Percentiles rank a stretch among this genome's conserved stretches.
Conservation (phyloP, 768 basidiomycete genomes). For the Psilocybe cubensis region DNA sequence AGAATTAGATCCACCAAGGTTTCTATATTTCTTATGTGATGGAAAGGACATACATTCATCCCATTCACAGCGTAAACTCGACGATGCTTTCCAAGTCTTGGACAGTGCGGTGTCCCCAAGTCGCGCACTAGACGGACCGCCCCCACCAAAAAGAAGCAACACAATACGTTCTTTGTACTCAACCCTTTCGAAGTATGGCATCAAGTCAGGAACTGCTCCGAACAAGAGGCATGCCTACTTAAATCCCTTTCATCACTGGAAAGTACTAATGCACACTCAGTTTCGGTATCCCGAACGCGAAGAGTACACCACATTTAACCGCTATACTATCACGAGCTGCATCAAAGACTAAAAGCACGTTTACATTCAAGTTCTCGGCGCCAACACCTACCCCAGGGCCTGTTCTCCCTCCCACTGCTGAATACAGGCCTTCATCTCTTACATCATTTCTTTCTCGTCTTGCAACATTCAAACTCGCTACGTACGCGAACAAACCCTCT, state of each 20-base stretch:
- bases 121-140: constrained; percentile 35
- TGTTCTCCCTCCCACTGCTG: constrained; percentile 44
- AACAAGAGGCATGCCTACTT: constrained; percentile 7
- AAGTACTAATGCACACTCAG: neutral
- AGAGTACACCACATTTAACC: constrained; percentile 68
- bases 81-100: constrained; percentile 75
- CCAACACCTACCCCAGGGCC: constrained; percentile 33
- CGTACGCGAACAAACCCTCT: constrained; percentile 78
- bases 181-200: constrained; percentile 78
- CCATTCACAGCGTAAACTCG: constrained; percentile 67
- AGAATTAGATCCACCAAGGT: constrained; percentile 48
- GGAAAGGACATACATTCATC: neutral
- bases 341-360: constrained; percentile 52
- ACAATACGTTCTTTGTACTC: constrained; percentile 70
- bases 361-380: constrained; percentile 47
- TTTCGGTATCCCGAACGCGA: constrained; percentile 36
- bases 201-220: constrained; percentile 47
- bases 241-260: neutral
- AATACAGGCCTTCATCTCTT: constrained; percentile 81
- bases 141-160: constrained; percentile 57
- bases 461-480: constrained; percentile 76
- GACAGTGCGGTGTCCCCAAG: constrained; percentile 62
- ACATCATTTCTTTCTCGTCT: constrained; percentile 75
- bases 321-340: constrained; percentile 74
- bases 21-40: constrained; percentile 17